phyloP scores from a whole-genome alignment of 2,329 filamentous ascomycete genomes.

The Arachnopeziza araneosa region DNA sequence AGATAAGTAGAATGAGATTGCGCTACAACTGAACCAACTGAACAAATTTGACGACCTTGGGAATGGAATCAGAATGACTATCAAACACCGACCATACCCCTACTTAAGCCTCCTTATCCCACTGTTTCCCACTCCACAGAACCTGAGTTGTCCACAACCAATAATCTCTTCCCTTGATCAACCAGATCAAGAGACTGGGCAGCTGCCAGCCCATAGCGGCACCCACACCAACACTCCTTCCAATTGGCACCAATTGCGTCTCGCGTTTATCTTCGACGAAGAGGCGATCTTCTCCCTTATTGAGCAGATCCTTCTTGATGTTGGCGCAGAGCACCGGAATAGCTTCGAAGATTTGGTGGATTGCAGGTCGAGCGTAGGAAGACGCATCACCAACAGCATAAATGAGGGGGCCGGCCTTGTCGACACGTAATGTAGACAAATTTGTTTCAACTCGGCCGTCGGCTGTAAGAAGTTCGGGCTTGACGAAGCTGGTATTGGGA shows the following conservation, averaged over 20 bases:
- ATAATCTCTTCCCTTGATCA: constrained; percentile 46
- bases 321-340: constrained; percentile 42
- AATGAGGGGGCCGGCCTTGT: constrained; percentile 33
- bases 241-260: constrained; percentile 44
- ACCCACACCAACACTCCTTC: constrained; percentile 40
- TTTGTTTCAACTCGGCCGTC: constrained; percentile 38
- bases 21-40: too few relatives aligned
- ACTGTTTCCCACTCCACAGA: constrained; percentile 47
- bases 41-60: too few relatives aligned
- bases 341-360: constrained; percentile 38
- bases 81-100: too few relatives aligned
- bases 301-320: constrained; percentile 43
- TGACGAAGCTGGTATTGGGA: constrained; percentile 38
- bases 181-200: constrained; percentile 42
- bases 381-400: constrained; percentile 44
- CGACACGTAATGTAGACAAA: constrained; percentile 33
- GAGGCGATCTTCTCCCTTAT: constrained; percentile 30
- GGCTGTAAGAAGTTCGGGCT: constrained; percentile 24
- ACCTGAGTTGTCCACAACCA: constrained; percentile 44
- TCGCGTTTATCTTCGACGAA: constrained; percentile 40
- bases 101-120: constrained; percentile 37
- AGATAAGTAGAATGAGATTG: too few relatives aligned
- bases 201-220: constrained; percentile 38
- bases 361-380: constrained; percentile 34
- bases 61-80: too few relatives aligned